Evolutionary conservation across 2,329 filamentous ascomycete species (phyloP).

Genomic region (Colletotrichum magnum): DNA sequence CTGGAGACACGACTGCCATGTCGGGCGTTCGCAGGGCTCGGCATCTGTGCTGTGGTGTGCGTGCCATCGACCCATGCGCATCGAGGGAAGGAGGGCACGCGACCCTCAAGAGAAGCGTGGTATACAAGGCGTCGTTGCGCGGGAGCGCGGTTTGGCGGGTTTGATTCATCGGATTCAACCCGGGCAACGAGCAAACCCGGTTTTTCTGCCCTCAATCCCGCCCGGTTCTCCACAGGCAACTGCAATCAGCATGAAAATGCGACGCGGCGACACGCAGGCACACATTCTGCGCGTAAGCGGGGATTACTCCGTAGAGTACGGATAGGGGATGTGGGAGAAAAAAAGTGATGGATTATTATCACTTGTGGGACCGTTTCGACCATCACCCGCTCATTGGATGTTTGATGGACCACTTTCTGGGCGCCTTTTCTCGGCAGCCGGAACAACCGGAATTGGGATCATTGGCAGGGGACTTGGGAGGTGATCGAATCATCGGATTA

Average conservation of each 20-base stretch:
- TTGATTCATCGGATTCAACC: no score
- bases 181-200: not conserved
- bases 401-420: not conserved
- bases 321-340: constrained; percentile 31
- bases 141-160: no score
- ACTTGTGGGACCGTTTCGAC: constrained; percentile 16
- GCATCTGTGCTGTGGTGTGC: not conserved
- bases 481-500: no score
- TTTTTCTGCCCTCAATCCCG: constrained; percentile 12
- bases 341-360: not conserved
- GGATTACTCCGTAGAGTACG: no score
- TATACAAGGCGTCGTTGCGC: not conserved
- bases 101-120: not conserved
- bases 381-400: constrained; percentile 17
- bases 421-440: constrained; percentile 33
- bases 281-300: no score
- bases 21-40: constrained; percentile 19
- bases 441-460: constrained; percentile 28
- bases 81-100: constrained; percentile 34
- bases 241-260: constrained; percentile 12
- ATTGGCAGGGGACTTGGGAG: not conserved
- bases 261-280: not conserved
- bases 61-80: not conserved
- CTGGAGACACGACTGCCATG: constrained; percentile 38
- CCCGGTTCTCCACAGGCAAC: constrained; percentile 14